Evolutionary conservation across 495 filamentous ascomycete species (phyloP), one percentile per base, ranked within the genome.

Genomic region (Podospora conica): DNA sequence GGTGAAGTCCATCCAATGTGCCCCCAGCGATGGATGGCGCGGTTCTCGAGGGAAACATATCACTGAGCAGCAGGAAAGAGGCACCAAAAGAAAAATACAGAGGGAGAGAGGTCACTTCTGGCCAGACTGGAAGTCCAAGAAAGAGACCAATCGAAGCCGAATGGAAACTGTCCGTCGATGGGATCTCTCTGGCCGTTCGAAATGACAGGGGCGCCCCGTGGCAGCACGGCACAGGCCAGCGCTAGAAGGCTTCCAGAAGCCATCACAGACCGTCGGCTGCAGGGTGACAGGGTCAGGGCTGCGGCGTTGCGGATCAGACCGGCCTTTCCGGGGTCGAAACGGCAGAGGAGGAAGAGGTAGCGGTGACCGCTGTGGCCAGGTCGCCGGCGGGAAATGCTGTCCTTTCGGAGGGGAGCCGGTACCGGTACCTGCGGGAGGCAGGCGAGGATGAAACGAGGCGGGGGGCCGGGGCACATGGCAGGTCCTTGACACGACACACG

Each of bases 221-320:
- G 31, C n/a, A 53, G 18, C 22, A 25, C 64, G 60, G 69, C 73
- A 71, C 69, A 60, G 71, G 58, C 62, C 69, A 65, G 40, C 66
- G 62, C 69, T 75, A 70, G 72, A 75, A 75, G 67, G 63, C 55
- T 75, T 75, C 72, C 74, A 65, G 73, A 75, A 75, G 58, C 61
- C 21, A 53, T 25, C 62, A 65, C 66, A 66, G 2, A n/a, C 12
- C 7, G 40, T 48, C 40, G 40, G 40, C 40, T 48, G 40, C 40
- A 48, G 40, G 40, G 6, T 8, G 40, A 48, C 40, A 48, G 40
- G 40, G 40, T 48, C 71, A 71, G 64, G 73, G 67, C 61, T 68
- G 65, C 31, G 61, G 73, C 65, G 66, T 6, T 18, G 65, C 65
- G 61, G 66, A 68, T 61, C 56, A 69, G 57, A 58, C 66, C 68